Evolutionary conservation across 495 filamentous ascomycete genomes (phyloP), one percentile per base, ranked within the genome.

Genomic region (Neurospora tetrasperma): DNA sequence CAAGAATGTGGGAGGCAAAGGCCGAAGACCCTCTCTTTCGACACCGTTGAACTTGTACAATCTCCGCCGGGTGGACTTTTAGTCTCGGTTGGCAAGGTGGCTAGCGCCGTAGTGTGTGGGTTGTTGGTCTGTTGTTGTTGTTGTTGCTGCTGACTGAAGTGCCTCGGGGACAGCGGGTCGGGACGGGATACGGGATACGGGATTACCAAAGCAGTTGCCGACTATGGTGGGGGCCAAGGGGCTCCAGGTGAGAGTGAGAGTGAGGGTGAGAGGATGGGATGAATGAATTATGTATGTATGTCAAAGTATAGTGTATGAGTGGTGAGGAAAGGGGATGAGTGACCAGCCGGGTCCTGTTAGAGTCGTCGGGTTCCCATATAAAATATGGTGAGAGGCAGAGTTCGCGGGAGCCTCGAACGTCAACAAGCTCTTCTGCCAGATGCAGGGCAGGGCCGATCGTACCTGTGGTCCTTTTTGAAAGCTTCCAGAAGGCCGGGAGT

Each of bases 371-470:
- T 38, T 4, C 35, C 35, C 35, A 38, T 42, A 14, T 42, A 14
- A 62, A 23, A 54, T 54, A 54, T 54, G 12, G 9, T 54, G 46
- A 54, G 12, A 16, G 54, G 27, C 35, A 4, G 27, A 62, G 54
- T 66, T 27, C 18, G 54, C 54, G 54, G 54, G 31, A 66, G 54
- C 54, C 54, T 66, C 54, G 54, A 66, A 66, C 54, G 14, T 62
- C 23, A 62, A 62, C 54, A 62, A 62, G 54, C 14, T 59, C 48
- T 27, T 59, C 27, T 27, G 20, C 4, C 12, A 27, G 69, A 75
- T 68, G 74, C 41, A 40, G 73, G 72, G 73, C 77, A 79, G 77
- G 76, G 76, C 76, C 75, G 76, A 76, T 71, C 44, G 71, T 39
- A 62, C 42, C 70, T 71, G 40, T 43, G 31, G 35, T 69, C 42